A percentile compares a stretch with the other conserved stretches of the same genome.
These are phyloP conservation scores for Aspergillus ellipticus DNA, from an alignment of 495 filamentous ascomycete species.

Conservation along the genomic window DNA sequence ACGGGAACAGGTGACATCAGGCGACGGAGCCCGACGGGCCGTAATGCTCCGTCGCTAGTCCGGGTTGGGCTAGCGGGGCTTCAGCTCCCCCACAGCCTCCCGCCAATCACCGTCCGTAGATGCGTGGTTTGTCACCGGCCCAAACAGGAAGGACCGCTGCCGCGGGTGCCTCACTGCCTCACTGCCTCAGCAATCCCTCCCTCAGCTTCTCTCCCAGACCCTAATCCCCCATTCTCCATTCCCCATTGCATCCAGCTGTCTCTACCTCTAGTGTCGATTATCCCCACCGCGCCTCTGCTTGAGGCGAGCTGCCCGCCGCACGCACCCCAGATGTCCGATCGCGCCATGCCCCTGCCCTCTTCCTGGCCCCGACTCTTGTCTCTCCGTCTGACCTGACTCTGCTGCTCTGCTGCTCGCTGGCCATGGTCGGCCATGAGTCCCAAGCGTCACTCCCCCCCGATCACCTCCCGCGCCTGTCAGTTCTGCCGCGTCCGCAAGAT, in stretches of 20 bases:
- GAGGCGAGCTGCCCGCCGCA: too few relatives aligned
- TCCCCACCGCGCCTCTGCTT: too few relatives aligned
- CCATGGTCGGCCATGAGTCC: not conserved
- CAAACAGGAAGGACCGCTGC: not conserved
- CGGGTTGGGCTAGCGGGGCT: not conserved
- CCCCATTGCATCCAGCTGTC: too few relatives aligned
- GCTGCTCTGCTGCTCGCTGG: not conserved
- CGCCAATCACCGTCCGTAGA: not conserved
- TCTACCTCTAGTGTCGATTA: too few relatives aligned
- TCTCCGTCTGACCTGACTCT: not conserved
- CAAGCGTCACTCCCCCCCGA: not conserved
- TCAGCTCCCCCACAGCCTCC: not conserved
- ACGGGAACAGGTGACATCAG: not conserved
- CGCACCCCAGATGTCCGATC: not conserved
- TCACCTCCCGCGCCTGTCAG: not conserved
- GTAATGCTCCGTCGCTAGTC: not conserved
- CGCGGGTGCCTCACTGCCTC: too few relatives aligned
- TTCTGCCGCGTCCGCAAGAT: conserved; percentile 10
- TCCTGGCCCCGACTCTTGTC: not conserved
- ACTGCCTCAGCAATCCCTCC: too few relatives aligned
- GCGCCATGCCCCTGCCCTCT: too few relatives aligned
- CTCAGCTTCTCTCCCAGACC: not conserved
- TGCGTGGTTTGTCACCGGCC: not conserved
- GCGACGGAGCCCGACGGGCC: not conserved
- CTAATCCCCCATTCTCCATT: too few relatives aligned